These are phyloP conservation scores for Cruciata laevipes DNA, from an alignment of 257 asterid species.

Conservation along the genomic window DNA sequence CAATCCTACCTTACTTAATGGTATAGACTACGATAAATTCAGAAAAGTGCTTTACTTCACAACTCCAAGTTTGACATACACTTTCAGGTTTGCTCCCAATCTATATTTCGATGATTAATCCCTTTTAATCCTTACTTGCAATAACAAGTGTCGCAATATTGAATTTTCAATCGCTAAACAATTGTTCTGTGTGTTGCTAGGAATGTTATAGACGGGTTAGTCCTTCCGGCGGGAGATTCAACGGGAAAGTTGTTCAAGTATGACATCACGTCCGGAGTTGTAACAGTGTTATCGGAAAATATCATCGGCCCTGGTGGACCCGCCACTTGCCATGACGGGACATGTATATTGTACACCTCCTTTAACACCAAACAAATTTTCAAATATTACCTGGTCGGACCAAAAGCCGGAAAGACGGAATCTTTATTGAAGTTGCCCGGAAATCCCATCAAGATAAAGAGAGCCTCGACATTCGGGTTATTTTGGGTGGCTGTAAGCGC, in stretches of 20 bases:
- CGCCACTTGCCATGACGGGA: background rate
- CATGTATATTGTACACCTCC: background rate
- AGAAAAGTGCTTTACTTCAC: background rate
- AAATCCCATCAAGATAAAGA: background rate
- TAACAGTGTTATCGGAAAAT: background rate
- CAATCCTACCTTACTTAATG: background rate
- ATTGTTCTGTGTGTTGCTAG: background rate
- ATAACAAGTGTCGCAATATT: too few species aligned
- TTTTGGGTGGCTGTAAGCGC: constrained; percentile 4
- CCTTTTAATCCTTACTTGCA: too few species aligned
- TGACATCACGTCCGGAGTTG: background rate
- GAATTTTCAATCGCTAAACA: too few species aligned
- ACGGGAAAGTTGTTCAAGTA: background rate
- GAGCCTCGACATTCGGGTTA: background rate
- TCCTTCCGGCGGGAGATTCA: background rate
- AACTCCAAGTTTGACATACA: background rate
- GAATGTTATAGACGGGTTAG: background rate
- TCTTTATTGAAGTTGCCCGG: background rate
- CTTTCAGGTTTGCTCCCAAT: background rate
- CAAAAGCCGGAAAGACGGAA: background rate
- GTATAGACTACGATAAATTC: background rate
- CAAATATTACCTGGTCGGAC: background rate
- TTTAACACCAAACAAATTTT: background rate
- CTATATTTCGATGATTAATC: too few species aligned
- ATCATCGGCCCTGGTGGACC: background rate